Conservation (phyloP, 371 early-diverging fungal genomes). For the Rhizopus delemar region DNA sequence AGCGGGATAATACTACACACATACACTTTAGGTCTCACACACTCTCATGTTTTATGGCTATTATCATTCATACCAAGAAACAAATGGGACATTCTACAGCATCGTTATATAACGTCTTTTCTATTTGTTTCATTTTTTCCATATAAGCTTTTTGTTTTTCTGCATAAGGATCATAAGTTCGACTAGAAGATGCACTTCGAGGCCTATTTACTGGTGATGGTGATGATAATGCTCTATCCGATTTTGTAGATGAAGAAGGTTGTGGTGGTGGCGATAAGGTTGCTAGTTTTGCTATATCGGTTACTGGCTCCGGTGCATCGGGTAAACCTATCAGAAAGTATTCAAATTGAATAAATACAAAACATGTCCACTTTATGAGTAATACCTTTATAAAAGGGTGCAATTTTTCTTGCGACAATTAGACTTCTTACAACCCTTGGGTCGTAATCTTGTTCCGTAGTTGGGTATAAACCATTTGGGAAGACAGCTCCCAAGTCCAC, state of each 20-base stretch:
- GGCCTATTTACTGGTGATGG: conserved; percentile 20
- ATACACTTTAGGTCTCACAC: background rate
- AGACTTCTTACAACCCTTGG: conserved; percentile 69
- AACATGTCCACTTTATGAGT: background rate
- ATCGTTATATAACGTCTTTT: conserved; percentile 57
- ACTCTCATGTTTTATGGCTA: background rate
- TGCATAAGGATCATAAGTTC: conserved; percentile 19
- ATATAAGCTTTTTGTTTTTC: conserved; percentile 35
- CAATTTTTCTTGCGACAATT: conserved; percentile 73
- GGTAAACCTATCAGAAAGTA: conserved; percentile 24
- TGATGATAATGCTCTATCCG: conserved; percentile 3
- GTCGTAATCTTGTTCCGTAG: conserved; percentile 78
- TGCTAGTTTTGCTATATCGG: conserved; percentile 16
- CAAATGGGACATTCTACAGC: conserved; percentile 93
- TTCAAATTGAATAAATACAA: background rate
- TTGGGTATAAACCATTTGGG: conserved; percentile 77
- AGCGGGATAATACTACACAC: conserved; percentile 81
- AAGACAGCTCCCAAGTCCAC: conserved; percentile 72
- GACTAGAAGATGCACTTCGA: conserved; percentile 38
- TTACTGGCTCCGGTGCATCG: conserved; percentile 43
- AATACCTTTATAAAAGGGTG: conserved; percentile 89
- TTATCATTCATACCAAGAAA: conserved; percentile 67
- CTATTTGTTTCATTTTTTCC: conserved; percentile 39
- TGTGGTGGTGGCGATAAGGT: conserved; percentile 24
- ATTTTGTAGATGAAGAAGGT: conserved; percentile 15